Evolutionary conservation across 495 filamentous ascomycete species (phyloP).

Genomic region (Hypoxylon intermedium): DNA sequence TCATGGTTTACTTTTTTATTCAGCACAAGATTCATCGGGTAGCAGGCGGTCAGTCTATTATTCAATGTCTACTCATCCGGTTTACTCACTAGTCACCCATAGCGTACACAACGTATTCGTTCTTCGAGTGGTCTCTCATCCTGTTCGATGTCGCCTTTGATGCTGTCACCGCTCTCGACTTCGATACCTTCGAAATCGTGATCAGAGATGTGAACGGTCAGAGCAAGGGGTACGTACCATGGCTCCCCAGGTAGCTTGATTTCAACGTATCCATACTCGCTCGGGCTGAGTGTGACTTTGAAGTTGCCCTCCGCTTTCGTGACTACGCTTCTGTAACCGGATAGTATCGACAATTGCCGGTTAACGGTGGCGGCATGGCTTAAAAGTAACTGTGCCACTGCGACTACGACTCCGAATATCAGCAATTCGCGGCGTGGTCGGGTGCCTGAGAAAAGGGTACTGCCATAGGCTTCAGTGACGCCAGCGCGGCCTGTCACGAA

Average conservation of each 20-base stretch:
- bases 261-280: slow-evolving; percentile 35
- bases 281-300: slow-evolving; percentile 24
- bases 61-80: background rate
- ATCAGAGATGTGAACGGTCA: slow-evolving; percentile 87
- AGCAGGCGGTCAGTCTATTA: slow-evolving; percentile 76
- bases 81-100: slow-evolving; percentile 18
- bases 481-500: no score
- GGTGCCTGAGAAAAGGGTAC: no score
- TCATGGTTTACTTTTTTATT: slow-evolving; percentile 95
- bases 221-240: slow-evolving; percentile 98
- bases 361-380: no score
- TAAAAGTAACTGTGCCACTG: no score
- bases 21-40: slow-evolving; percentile 98
- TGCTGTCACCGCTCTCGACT: slow-evolving; percentile 94
- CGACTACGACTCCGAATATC: no score
- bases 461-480: no score
- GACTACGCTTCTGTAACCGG: background rate
- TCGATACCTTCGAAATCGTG: slow-evolving; percentile 86
- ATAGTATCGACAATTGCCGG: no score
- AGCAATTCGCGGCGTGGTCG: no score
- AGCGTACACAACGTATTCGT: slow-evolving; percentile 99
- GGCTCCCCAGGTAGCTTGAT: slow-evolving; percentile 81
- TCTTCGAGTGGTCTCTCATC: slow-evolving; percentile 97
- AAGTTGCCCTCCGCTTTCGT: background rate
- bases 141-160: slow-evolving; percentile 96